These are phyloP conservation scores for Salvia miltiorrhiza DNA, from an alignment of 257 asterid genomes.

Conservation along the genomic window DNA sequence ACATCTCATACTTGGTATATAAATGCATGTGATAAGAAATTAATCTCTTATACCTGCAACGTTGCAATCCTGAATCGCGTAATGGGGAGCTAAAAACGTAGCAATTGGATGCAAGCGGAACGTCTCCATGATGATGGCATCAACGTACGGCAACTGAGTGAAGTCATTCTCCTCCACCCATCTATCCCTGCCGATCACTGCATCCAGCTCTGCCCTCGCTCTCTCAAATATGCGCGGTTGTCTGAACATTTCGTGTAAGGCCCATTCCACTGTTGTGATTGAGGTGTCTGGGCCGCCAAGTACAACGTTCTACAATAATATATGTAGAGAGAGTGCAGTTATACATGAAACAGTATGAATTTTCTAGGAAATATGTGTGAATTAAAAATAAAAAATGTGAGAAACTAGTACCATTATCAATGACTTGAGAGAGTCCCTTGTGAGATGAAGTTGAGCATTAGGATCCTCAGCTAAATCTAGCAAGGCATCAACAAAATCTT, in stretches of 20 bases:
- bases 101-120: constrained; percentile 29
- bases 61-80: constrained; percentile 24
- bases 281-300: constrained; percentile 27
- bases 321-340: no score
- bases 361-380: not conserved
- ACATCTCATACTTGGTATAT: no score
- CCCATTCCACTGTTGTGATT: constrained; percentile 25
- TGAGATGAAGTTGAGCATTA: constrained; percentile 30
- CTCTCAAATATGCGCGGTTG: constrained; percentile 19
- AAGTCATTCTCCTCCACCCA: constrained; percentile 32
- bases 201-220: constrained; percentile 33
- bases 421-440: constrained; percentile 32
- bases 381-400: not conserved
- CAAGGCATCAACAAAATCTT: constrained; percentile 30
- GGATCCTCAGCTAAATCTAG: constrained; percentile 31
- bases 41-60: not conserved
- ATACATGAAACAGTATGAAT: no score
- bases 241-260: constrained; percentile 14
- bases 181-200: constrained; percentile 25
- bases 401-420: constrained; percentile 26
- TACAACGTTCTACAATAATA: not conserved
- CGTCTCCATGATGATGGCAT: constrained; percentile 32
- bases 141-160: constrained; percentile 29
- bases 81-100: constrained; percentile 26
- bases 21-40: no score